Conservation (phyloP, 164 flowering plant species). For the Tetrastigma voinierianum region DNA sequence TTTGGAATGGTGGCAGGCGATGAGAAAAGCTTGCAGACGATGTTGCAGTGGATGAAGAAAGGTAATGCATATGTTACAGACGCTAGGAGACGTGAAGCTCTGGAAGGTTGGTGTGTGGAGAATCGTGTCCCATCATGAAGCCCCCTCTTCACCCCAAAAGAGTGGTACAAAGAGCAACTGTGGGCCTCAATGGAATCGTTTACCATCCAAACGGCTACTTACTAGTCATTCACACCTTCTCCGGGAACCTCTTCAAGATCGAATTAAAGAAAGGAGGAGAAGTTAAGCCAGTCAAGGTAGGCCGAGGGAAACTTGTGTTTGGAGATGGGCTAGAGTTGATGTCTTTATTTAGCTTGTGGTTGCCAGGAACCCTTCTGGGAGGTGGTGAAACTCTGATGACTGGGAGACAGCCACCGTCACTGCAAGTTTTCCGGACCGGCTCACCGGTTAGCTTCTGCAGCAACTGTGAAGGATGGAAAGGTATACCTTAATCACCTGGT, state of each 20-base stretch:
- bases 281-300: conserved; percentile 52
- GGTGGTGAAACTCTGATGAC: conserved; percentile 78
- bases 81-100: conserved; percentile 47
- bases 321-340: conserved; percentile 84
- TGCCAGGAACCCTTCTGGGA: conserved; percentile 66
- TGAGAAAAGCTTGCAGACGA: conserved; percentile 77
- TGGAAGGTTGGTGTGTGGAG: conserved; percentile 82
- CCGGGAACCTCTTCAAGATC: conserved; percentile 61
- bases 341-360: conserved; percentile 74
- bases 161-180: conserved; percentile 73
- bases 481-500: conserved; percentile 63
- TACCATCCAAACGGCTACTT: conserved; percentile 90
- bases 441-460: conserved; percentile 74
- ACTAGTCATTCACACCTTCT: conserved; percentile 62
- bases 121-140: conserved; percentile 43
- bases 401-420: conserved; percentile 72
- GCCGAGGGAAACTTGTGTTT: conserved; percentile 46
- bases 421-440: conserved; percentile 48
- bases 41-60: conserved; percentile 76
- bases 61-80: conserved; percentile 91
- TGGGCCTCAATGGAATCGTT: conserved; percentile 77
- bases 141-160: conserved; percentile 61
- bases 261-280: conserved; percentile 32
- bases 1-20: conserved; percentile 39
- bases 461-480: conserved; percentile 80